Evolutionary conservation across 2,329 filamentous ascomycete species (phyloP), one percentile per base, ranked within the genome.

Genomic region (Chaetomiaceae sp.): DNA sequence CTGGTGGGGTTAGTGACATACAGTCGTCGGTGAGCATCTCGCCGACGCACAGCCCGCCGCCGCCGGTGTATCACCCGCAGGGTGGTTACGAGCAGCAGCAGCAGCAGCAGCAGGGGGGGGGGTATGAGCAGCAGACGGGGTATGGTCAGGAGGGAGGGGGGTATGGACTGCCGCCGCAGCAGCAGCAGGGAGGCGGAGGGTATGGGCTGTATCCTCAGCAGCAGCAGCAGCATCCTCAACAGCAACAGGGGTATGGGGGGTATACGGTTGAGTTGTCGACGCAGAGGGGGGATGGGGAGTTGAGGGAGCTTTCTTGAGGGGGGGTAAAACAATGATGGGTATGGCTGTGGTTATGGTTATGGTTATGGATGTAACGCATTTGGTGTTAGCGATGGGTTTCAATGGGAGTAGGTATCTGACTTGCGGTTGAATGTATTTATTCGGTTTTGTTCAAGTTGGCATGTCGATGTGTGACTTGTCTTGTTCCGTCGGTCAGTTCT

Each of bases 301-400:
- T 67, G 42, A 62, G 63, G 45, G 66, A 69, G 53, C 50, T 69
- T 48, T 61, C 62, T 5, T 67, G 37, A 21, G 23, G 20, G 14
- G 12, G 2, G 21, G 4, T n/a, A 16, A 23, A 5, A 8, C 10
- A 16, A 16, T 30, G n/a, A 20, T 19, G 23, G 35, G n/a, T n/a
- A n/a, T n/a, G n/a, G 17, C 5, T 13, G 23, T 17, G 21, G 23
- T 17, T 17, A 3, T 34, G 17, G 12, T 37, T 25, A 30, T 7
- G 6, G 25, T 27, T 6, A 27, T 7, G 25, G 25, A 27, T 7
- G 6, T 6, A 27, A 10, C 14, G n/a, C n/a, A n/a, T n/a, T n/a
- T n/a, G n/a, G n/a, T n/a, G n/a, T n/a, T n/a, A n/a, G n/a, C n/a
- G n/a, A n/a, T n/a, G n/a, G n/a, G n/a, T n/a, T n/a, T n/a, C n/a